phyloP scores from a whole-genome alignment of 2,329 filamentous ascomycete species.

The Fusarium sp. region DNA sequence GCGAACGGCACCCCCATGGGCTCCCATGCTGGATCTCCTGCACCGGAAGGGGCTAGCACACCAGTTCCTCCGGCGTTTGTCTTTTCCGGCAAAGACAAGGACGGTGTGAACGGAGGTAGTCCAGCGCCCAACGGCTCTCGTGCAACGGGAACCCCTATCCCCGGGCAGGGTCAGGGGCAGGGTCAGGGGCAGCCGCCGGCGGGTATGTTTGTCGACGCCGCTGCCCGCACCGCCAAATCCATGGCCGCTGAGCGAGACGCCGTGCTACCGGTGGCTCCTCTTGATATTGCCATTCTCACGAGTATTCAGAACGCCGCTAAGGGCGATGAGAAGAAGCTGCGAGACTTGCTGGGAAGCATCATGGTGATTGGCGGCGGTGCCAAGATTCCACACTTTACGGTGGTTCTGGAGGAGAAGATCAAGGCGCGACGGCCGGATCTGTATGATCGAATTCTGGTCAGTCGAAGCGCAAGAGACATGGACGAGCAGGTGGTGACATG shows the following conservation, averaged over 20 bases:
- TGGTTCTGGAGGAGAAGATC: slow-evolving; percentile 84
- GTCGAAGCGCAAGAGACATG: slow-evolving; percentile 84
- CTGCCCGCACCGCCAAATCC: slow-evolving; percentile 59
- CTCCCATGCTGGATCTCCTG: slow-evolving; percentile 87
- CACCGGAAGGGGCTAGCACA: slow-evolving; percentile 77
- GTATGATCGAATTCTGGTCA: slow-evolving; percentile 68
- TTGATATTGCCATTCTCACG: slow-evolving; percentile 89
- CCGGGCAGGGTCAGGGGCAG: slow-evolving; percentile 50
- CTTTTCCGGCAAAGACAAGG: slow-evolving; percentile 59
- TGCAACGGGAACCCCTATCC: slow-evolving; percentile 57
- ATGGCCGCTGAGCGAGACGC: slow-evolving; percentile 78
- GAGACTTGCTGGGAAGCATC: slow-evolving; percentile 88
- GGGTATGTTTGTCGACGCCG: slow-evolving; percentile 60
- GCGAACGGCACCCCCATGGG: slow-evolving; percentile 82
- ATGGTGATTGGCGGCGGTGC: slow-evolving; percentile 90
- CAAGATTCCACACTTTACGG: slow-evolving; percentile 80
- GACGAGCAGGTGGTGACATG: slow-evolving; percentile 97
- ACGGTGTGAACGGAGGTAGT: slow-evolving; percentile 58
- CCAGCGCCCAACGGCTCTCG: slow-evolving; percentile 63
- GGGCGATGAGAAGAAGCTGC: slow-evolving; percentile 90
- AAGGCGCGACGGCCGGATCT: slow-evolving; percentile 71
- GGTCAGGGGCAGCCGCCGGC: slow-evolving; percentile 52
- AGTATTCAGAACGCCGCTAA: slow-evolving; percentile 88
- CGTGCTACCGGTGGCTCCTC: slow-evolving; percentile 81
- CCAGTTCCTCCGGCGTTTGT: slow-evolving; percentile 66